A percentile compares a stretch with the other conserved stretches of the same genome.
Conservation (phyloP, 148 eudicot genomes). For the Chenopodium album region DNA sequence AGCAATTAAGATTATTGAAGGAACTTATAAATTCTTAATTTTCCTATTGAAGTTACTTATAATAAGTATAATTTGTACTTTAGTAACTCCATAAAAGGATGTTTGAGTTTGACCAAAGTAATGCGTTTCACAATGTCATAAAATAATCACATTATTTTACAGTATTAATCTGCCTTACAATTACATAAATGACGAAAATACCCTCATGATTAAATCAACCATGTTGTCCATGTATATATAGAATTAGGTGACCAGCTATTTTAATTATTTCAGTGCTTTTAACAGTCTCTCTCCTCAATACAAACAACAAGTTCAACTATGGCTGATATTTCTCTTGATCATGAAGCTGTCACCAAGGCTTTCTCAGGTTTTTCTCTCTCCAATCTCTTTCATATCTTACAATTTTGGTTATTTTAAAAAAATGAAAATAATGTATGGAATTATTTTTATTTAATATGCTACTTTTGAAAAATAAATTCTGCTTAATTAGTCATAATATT, state of each 20-base stretch:
- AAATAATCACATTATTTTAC: background rate
- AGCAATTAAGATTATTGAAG: too few species aligned
- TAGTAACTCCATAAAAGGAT: too few species aligned
- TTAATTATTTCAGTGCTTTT: background rate
- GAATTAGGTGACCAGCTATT: background rate
- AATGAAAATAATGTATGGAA: too few species aligned
- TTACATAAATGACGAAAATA: background rate
- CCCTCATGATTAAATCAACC: background rate
- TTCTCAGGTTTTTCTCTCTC: slow-evolving; percentile 53
- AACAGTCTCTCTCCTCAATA: background rate
- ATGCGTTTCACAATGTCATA: background rate
- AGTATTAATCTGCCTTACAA: too few species aligned
- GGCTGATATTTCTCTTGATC: slow-evolving; percentile 33
- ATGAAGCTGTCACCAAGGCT: slow-evolving; percentile 49
- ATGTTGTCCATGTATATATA: background rate
- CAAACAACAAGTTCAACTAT: slow-evolving; percentile 7
- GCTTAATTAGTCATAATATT: too few species aligned
- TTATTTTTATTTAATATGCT: too few species aligned
- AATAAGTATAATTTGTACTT: too few species aligned
- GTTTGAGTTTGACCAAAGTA: background rate
- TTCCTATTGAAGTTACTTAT: too few species aligned
- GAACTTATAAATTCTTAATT: too few species aligned
- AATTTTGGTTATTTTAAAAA: too few species aligned
- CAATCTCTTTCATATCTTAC: background rate
- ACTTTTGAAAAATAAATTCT: too few species aligned